Evolutionary conservation across 345 rosid species (phyloP), one percentile per base, ranked within the genome.

Genomic region (Litchi chinensis): DNA sequence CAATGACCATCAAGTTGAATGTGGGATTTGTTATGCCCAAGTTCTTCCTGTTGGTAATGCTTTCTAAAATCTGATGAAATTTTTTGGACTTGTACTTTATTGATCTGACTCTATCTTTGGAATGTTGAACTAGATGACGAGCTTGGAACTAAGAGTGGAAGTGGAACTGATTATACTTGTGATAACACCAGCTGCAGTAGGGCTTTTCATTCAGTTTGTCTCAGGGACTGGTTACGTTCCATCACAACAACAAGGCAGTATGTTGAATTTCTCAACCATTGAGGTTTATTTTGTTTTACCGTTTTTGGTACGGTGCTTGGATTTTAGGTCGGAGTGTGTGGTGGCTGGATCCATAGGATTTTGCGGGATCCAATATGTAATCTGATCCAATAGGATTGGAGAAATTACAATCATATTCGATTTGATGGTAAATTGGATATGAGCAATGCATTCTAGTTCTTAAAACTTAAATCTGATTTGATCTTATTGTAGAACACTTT

Each of bases 161-260:
- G 81, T 7, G 78, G 78, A 65, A 88, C 96, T n/a, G 93, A 95
- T 79, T 91, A 84, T 78, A 83, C 76, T 21, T 93, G 98, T 26
- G 94, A 93, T 68, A 95, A 91, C 83, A 84, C 76, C 46, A 90
- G 79, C 70, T 95, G 97, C 88, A 85, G 86, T 50, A 86, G 87
- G 80, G 89, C 91, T 76, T 93, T 91, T 86, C 98, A 93, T 79
- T 81, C 86, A 73, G 79, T 89, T 71, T 91, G 95, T 82, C 88
- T 93, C 40, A 87, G 82, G 68, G 95, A 93, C 77, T 91, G 97
- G 98, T 81, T 93, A 83, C 88, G 90, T 63, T 90, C 98, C 19
- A 90, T 91, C 78, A 91, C 96, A 78, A 91, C 90, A 70, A 93
- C 93, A 21, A 88, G 96, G 81, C 96, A 90, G 96, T 93, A 90